These are phyloP conservation scores for Pseudogymnoascus sp. DNA, from an alignment of 2,329 filamentous ascomycete species.

Conservation along the genomic window DNA sequence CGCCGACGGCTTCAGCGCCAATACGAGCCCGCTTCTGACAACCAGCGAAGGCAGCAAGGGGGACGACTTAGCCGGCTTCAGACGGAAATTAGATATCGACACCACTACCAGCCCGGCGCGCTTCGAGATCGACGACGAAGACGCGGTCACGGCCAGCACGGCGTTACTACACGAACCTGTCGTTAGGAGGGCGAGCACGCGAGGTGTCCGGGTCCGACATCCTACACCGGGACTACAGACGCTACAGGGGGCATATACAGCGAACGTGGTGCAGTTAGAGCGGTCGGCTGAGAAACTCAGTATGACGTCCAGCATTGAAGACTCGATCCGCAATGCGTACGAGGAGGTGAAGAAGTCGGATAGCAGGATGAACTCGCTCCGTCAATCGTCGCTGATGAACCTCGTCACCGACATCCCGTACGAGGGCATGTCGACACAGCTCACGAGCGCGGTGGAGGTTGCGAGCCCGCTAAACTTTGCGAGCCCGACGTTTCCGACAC, in stretches of 20 bases:
- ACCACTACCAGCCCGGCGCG: slow-evolving; percentile 10
- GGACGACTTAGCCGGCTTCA: background rate
- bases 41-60: background rate
- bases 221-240: slow-evolving; percentile 54
- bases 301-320: slow-evolving; percentile 63
- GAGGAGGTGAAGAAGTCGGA: slow-evolving; percentile 62
- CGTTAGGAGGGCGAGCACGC: slow-evolving; percentile 3
- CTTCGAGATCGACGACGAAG: background rate
- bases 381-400: slow-evolving; percentile 59
- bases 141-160: background rate
- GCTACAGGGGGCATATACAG: slow-evolving; percentile 51
- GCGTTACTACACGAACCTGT: background rate
- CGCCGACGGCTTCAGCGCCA: background rate
- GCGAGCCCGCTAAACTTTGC: slow-evolving; percentile 21
- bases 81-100: background rate
- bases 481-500: slow-evolving; percentile 44
- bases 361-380: slow-evolving; percentile 55
- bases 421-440: slow-evolving; percentile 56
- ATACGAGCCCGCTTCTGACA: background rate
- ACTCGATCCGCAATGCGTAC: slow-evolving; percentile 67
- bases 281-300: slow-evolving; percentile 67
- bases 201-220: slow-evolving; percentile 35
- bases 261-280: slow-evolving; percentile 66
- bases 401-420: slow-evolving; percentile 57
- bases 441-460: slow-evolving; percentile 16